Evolutionary conservation across 164 flowering plant genomes (phyloP).

Genomic region (Macadamia integrifolia): DNA sequence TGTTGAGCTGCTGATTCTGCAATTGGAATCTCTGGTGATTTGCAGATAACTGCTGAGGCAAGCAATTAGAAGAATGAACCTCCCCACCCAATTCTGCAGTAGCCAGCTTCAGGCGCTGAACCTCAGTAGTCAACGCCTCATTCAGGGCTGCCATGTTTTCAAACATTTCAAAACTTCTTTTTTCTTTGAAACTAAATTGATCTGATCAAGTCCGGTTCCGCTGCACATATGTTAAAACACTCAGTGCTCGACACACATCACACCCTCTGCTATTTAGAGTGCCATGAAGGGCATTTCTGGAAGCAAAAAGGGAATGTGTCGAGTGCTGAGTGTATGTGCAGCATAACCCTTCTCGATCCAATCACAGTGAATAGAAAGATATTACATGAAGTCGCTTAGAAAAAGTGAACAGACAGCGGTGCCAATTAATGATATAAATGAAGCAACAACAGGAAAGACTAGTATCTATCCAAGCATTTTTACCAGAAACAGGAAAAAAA

Average conservation of each 20-base stretch:
- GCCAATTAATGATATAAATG: no score
- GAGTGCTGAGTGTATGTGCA: no score
- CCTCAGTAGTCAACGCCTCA: slow-evolving; percentile 69
- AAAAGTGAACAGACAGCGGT: no score
- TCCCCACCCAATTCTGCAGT: slow-evolving; percentile 42
- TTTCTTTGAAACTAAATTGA: not conserved
- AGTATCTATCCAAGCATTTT: no score
- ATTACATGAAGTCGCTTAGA: not conserved
- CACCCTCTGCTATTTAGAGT: no score
- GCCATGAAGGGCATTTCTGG: no score
- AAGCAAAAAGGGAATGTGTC: no score
- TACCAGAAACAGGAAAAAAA: no score
- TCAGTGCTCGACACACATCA: no score
- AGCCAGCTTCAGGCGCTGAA: slow-evolving; percentile 63
- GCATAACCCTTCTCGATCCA: no score
- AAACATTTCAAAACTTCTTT: not conserved
- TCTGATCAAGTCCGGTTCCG: not conserved
- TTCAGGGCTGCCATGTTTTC: slow-evolving; percentile 52
- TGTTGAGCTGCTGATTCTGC: slow-evolving; percentile 30
- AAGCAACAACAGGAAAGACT: no score
- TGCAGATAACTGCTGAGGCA: slow-evolving; percentile 34
- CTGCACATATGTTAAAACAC: no score
- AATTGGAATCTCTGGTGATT: slow-evolving; percentile 43
- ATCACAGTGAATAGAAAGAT: not conserved
- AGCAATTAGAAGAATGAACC: slow-evolving; percentile 24